Evolutionary conservation across 1,139 yeast genomes (phyloP).

Genomic region (Debaryomyces subglobosus): DNA sequence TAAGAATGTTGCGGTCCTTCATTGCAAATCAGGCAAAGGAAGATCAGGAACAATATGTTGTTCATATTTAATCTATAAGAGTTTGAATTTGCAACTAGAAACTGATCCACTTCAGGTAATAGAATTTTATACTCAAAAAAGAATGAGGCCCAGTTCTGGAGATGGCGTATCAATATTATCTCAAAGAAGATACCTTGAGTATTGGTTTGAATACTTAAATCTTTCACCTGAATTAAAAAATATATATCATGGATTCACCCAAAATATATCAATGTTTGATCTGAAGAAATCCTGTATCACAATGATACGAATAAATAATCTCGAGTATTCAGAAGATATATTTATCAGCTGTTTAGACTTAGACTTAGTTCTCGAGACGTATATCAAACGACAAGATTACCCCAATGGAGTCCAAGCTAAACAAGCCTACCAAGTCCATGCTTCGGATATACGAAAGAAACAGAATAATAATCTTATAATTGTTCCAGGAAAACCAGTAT

Average conservation of each 20-base stretch:
- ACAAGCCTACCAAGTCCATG: background rate
- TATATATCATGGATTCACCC: conserved; percentile 1
- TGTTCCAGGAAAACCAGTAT: conserved; percentile 5
- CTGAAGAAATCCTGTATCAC: conserved; percentile 10
- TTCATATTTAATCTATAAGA: conserved; percentile 63
- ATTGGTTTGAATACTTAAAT: conserved; percentile 49
- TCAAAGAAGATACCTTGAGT: conserved; percentile 67
- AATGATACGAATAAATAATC: conserved; percentile 7
- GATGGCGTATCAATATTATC: conserved; percentile 73
- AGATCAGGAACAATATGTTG: conserved; percentile 80
- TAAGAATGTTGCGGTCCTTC: conserved; percentile 66
- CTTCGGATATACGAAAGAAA: conserved; percentile 1
- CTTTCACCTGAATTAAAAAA: conserved; percentile 8
- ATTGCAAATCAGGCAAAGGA: conserved; percentile 93
- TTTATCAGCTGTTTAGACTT: conserved; percentile 1
- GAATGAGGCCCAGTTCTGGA: conserved; percentile 64
- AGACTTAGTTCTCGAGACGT: conserved; percentile 7
- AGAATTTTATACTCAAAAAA: conserved; percentile 50
- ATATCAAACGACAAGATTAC: conserved; percentile 9
- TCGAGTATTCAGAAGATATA: background rate
- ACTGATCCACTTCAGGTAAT: conserved; percentile 50
- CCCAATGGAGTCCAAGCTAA: conserved; percentile 10
- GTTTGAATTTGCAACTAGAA: conserved; percentile 2
- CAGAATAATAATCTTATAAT: conserved; percentile 4
- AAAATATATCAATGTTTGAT: conserved; percentile 1